Conservation (phyloP, 169 alveolate species). For the Babesia divergens region DNA sequence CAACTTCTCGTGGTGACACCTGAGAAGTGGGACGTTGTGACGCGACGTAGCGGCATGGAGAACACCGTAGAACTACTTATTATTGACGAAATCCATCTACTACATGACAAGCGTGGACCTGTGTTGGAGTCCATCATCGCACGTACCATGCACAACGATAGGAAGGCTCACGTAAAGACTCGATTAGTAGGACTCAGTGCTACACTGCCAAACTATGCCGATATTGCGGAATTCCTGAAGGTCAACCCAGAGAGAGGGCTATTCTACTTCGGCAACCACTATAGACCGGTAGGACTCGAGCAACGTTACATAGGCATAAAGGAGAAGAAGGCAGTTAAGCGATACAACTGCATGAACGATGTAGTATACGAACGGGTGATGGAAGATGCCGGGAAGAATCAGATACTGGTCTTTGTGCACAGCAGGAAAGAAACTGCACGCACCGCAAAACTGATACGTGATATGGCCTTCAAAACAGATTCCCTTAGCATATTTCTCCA, state of each 20-base stretch:
- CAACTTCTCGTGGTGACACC: conserved; percentile 99
- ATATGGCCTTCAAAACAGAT: conserved; percentile 87
- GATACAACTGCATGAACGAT: conserved; percentile 93
- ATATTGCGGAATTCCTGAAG: conserved; percentile 96
- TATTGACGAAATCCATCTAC: conserved; percentile 99
- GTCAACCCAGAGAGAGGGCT: conserved; percentile 89
- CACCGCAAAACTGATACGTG: conserved; percentile 91
- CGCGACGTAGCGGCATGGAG: conserved; percentile 96
- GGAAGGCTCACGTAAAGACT: conserved; percentile 42
- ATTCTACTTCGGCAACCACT: conserved; percentile 93
- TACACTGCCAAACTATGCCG: conserved; percentile 98
- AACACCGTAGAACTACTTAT: conserved; percentile 90
- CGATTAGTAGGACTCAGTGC: conserved; percentile 98
- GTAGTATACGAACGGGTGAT: conserved; percentile 90
- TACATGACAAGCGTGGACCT: conserved; percentile 99
- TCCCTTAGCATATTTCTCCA: conserved; percentile 81
- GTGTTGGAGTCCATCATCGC: conserved; percentile 99
- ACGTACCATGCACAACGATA: conserved; percentile 85
- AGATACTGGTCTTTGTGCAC: conserved; percentile 97
- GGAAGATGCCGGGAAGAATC: conserved; percentile 86
- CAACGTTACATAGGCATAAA: conserved; percentile 95
- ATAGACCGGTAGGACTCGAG: conserved; percentile 97
- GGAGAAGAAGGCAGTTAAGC: conserved; percentile 95
- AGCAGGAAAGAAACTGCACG: conserved; percentile 98
- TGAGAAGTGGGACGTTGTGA: conserved; percentile 99